Percentiles rank a stretch among this genome's conserved stretches.
Conservation (phyloP, 1,284 basidiomycete genomes). For the Apiotrichum akiyoshidainum region DNA sequence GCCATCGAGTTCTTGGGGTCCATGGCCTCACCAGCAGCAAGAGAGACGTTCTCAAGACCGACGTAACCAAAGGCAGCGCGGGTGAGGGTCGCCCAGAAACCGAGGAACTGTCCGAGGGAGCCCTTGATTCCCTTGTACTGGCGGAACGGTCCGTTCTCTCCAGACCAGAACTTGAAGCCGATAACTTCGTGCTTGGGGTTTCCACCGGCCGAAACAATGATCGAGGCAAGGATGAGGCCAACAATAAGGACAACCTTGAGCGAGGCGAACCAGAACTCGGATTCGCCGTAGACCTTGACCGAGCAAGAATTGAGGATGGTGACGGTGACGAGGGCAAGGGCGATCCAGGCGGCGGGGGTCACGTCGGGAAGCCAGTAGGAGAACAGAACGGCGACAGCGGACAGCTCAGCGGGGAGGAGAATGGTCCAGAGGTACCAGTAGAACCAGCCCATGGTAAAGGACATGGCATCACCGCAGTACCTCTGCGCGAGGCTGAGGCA, state of each 20-base stretch:
- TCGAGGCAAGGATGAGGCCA: constrained; percentile 56
- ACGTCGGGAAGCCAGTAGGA: constrained; percentile 63
- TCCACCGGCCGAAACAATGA: constrained; percentile 59
- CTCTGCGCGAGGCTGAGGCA: constrained; percentile 57
- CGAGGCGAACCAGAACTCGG: constrained; percentile 56
- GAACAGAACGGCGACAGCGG: constrained; percentile 72
- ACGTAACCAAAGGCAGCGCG: constrained; percentile 50
- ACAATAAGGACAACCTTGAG: constrained; percentile 76
- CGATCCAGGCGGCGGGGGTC: constrained; percentile 68
- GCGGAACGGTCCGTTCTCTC: constrained; percentile 52
- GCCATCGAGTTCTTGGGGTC: constrained; percentile 72
- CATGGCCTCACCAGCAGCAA: constrained; percentile 48
- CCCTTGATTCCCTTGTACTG: constrained; percentile 48
- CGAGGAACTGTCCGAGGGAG: constrained; percentile 53
- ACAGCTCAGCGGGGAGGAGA: constrained; percentile 71
- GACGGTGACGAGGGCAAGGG: constrained; percentile 67
- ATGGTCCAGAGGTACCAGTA: constrained; percentile 71
- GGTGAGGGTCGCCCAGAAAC: constrained; percentile 56
- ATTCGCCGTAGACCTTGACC: constrained; percentile 57
- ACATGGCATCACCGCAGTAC: constrained; percentile 62
- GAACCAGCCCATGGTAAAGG: constrained; percentile 79
- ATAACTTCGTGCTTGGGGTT: constrained; percentile 48
- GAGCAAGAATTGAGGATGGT: constrained; percentile 55
- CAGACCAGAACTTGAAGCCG: constrained; percentile 53
- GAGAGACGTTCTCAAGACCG: constrained; percentile 26